A percentile compares a stretch with the other conserved stretches of the same genome.
Conservation (phyloP, 2,329 filamentous ascomycete species). For the Elsinoe batatas region DNA sequence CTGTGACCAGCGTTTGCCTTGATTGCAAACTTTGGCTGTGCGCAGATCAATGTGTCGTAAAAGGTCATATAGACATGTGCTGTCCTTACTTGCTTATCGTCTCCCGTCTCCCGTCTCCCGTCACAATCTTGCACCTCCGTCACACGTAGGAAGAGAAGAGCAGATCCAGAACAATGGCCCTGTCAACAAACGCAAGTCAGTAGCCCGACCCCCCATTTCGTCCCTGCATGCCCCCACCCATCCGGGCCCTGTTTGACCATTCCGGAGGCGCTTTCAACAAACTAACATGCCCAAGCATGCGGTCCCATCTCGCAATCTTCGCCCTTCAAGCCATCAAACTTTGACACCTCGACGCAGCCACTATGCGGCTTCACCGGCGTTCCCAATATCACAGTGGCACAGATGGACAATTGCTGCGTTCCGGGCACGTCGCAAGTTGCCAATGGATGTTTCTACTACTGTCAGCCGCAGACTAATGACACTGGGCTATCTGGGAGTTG, state of each 20-base stretch:
- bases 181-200: not conserved
- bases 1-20: too few relatives aligned
- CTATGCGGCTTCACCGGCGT: not conserved
- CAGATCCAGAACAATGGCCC: not conserved
- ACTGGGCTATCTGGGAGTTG: not conserved
- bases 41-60: too few relatives aligned
- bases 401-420: not conserved
- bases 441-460: not conserved
- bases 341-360: not conserved
- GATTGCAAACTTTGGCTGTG: too few relatives aligned
- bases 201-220: not conserved
- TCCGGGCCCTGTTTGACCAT: not conserved
- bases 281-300: not conserved
- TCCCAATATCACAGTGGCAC: not conserved
- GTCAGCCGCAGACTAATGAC: not conserved
- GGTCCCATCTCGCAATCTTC: not conserved
- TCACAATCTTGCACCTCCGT: not conserved
- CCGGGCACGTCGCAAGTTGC: not conserved
- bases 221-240: not conserved
- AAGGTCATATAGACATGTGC: too few relatives aligned
- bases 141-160: not conserved
- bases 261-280: too few relatives aligned
- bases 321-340: not conserved
- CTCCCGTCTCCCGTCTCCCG: not conserved
- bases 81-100: not conserved